These are phyloP conservation scores for Paragyromitra xinjiangensis DNA, from an alignment of 495 filamentous ascomycete species.

Conservation along the genomic window DNA sequence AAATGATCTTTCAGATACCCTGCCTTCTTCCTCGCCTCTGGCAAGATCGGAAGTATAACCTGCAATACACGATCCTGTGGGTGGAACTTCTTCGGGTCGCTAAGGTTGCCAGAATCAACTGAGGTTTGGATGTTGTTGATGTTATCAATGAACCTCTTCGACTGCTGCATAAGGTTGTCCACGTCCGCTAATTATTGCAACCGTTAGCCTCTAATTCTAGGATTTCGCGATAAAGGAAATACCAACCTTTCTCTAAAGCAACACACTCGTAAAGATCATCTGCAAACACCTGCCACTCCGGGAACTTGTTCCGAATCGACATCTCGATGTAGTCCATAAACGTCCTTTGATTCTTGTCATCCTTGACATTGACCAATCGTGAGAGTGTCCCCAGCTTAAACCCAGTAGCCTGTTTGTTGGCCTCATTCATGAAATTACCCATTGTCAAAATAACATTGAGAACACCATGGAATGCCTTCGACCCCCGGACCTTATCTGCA, in stretches of 20 bases:
- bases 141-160: conserved; percentile 94
- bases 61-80: conserved; percentile 94
- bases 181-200: conserved; percentile 67
- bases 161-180: conserved; percentile 86
- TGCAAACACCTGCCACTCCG: conserved; percentile 89
- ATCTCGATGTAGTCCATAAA: conserved; percentile 97
- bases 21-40: conserved; percentile 93
- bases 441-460: conserved; percentile 95
- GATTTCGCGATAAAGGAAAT: not conserved
- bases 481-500: conserved; percentile 88
- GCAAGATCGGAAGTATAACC: conserved; percentile 91
- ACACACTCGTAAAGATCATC: conserved; percentile 86
- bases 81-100: conserved; percentile 96
- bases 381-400: conserved; percentile 98
- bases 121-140: conserved; percentile 91
- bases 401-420: conserved; percentile 95
- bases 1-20: conserved; percentile 95
- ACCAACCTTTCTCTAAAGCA: conserved; percentile 78
- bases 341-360: conserved; percentile 96
- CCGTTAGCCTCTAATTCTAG: not conserved
- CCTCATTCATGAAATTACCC: conserved; percentile 99
- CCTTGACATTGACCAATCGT: conserved; percentile 95
- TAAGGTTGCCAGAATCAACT: conserved; percentile 91
- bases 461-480: conserved; percentile 91
- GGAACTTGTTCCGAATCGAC: conserved; percentile 94